These are phyloP conservation scores for Claviceps sorghi DNA, from an alignment of 2,329 filamentous ascomycete genomes.

Conservation along the genomic window DNA sequence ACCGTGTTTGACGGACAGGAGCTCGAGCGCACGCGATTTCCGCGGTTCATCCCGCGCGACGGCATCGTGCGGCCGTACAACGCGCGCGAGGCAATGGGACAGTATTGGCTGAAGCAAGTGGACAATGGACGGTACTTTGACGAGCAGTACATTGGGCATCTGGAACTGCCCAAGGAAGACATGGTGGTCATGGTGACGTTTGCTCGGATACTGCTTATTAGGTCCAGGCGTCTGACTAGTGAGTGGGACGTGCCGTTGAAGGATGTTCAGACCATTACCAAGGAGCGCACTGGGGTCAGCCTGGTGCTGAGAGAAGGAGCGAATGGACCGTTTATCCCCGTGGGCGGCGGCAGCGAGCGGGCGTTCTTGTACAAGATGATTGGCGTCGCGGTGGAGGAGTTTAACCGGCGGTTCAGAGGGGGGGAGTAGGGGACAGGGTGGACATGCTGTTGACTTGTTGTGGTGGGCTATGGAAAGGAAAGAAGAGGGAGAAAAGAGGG, in stretches of 20 bases:
- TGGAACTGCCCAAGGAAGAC: slow-evolving; percentile 80
- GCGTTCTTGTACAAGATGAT: slow-evolving; percentile 52
- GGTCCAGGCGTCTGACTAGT: slow-evolving; percentile 67
- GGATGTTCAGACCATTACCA: slow-evolving; percentile 91
- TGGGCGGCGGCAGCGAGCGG: slow-evolving; percentile 67
- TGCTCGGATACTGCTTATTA: slow-evolving; percentile 74
- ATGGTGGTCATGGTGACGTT: slow-evolving; percentile 84
- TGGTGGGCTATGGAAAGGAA: neutral
- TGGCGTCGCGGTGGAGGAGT: slow-evolving; percentile 51
- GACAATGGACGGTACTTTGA: slow-evolving; percentile 97
- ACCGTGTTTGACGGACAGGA: slow-evolving; percentile 94
- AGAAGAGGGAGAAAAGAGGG: too few relatives aligned
- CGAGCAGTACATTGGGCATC: slow-evolving; percentile 90
- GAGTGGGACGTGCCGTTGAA: slow-evolving; percentile 96
- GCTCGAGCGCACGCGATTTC: slow-evolving; percentile 84
- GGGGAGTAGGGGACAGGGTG: slow-evolving; percentile 13
- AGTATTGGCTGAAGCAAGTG: slow-evolving; percentile 97
- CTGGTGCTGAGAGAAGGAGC: slow-evolving; percentile 77
- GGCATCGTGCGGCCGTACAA: slow-evolving; percentile 91
- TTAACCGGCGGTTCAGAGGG: slow-evolving; percentile 44
- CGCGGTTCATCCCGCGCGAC: slow-evolving; percentile 81
- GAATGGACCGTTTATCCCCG: slow-evolving; percentile 88
- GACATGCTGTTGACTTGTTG: neutral
- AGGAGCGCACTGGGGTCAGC: slow-evolving; percentile 88
- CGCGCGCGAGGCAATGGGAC: slow-evolving; percentile 85